A percentile compares a stretch with the other conserved stretches of the same genome.
Conservation (phyloP, 2,329 filamentous ascomycete species). For the Exophiala calicioides region DNA sequence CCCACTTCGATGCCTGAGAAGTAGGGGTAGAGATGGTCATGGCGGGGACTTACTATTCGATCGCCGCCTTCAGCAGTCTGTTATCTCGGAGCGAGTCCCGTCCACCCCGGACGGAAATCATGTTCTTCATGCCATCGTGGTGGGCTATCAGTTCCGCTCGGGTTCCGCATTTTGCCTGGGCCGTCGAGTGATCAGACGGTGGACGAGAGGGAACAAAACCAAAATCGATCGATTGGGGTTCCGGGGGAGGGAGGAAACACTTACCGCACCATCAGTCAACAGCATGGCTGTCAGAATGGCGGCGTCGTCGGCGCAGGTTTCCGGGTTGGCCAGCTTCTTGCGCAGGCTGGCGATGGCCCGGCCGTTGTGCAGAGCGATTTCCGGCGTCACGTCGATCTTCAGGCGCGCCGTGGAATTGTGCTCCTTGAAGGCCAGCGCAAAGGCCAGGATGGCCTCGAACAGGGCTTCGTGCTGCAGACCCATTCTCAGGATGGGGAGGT, state of each 20-base stretch:
- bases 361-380: constrained; percentile 9
- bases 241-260: neutral
- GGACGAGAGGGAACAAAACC: neutral
- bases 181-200: too few species aligned
- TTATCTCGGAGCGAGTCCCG: neutral
- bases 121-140: constrained; percentile 1
- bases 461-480: constrained; percentile 9
- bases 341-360: constrained; percentile 10
- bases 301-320: constrained; percentile 14
- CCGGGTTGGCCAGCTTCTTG: constrained; percentile 4
- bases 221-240: neutral
- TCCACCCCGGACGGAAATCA: constrained; percentile 6
- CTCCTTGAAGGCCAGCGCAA: constrained; percentile 2
- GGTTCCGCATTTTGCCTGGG: constrained; percentile 8
- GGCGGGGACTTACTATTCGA: constrained; percentile 6
- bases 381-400: constrained; percentile 1
- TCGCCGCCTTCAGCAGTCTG: constrained; percentile 2
- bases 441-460: constrained; percentile 5
- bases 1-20: too few species aligned
- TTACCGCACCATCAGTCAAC: constrained; percentile 10
- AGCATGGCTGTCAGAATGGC: constrained; percentile 10
- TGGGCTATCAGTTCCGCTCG: constrained; percentile 3
- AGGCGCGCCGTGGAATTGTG: neutral
- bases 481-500: neutral
- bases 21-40: neutral